Conservation (phyloP, 2,329 filamentous ascomycete species). For the Colletotrichum chlorophyti region DNA sequence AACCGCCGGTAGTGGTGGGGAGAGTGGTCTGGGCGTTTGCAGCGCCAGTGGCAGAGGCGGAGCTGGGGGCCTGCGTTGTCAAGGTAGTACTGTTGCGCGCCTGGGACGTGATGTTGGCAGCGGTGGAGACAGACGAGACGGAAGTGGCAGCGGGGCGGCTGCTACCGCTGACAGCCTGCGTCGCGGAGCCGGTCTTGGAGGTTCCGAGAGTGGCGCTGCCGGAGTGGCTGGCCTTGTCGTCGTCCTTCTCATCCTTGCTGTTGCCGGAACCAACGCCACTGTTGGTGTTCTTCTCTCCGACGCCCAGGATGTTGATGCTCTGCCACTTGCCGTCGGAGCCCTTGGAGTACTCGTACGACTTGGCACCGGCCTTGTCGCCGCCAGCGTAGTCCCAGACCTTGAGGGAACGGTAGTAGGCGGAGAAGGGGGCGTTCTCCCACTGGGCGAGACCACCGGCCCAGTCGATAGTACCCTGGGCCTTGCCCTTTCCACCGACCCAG, state of each 20-base stretch:
- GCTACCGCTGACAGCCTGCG: neutral
- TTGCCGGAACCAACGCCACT: neutral
- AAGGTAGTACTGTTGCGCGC: slow-evolving; percentile 39
- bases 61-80: neutral
- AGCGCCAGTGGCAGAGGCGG: slow-evolving; percentile 33
- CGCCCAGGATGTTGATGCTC: slow-evolving; percentile 36
- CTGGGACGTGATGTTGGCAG: slow-evolving; percentile 32
- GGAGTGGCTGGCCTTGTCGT: slow-evolving; percentile 30
- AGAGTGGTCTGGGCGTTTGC: slow-evolving; percentile 28
- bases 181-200: neutral
- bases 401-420: slow-evolving; percentile 34
- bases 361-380: slow-evolving; percentile 33
- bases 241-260: slow-evolving; percentile 7
- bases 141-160: neutral
- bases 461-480: slow-evolving; percentile 63
- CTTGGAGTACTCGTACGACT: slow-evolving; percentile 37
- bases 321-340: slow-evolving; percentile 35
- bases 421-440: slow-evolving; percentile 36
- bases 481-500: slow-evolving; percentile 57
- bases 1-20: slow-evolving; percentile 43
- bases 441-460: slow-evolving; percentile 68
- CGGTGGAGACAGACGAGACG: neutral
- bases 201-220: neutral
- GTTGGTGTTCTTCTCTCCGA: slow-evolving; percentile 32
- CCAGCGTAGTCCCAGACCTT: slow-evolving; percentile 39